Evolutionary conservation across 2,329 filamentous ascomycete species (phyloP).

Genomic region (Cercospora janseana): DNA sequence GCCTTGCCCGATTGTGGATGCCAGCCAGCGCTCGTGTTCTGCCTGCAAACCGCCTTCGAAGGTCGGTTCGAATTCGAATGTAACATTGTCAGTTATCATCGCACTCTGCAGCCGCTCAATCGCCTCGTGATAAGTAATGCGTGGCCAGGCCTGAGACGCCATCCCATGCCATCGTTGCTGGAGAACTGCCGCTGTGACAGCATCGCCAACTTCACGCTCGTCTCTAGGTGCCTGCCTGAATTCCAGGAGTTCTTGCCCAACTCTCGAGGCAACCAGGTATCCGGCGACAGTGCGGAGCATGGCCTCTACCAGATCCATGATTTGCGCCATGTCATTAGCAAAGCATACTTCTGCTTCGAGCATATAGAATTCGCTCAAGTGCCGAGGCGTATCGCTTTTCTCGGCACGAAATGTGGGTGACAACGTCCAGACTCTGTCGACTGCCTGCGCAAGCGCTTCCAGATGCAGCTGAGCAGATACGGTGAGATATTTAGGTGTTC

Average conservation of each 20-base stretch:
- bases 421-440: conserved; percentile 89
- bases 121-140: conserved; percentile 78
- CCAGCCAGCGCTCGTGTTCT: conserved; percentile 89
- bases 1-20: conserved; percentile 61
- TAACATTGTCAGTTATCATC: conserved; percentile 40
- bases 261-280: conserved; percentile 49
- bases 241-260: conserved; percentile 54
- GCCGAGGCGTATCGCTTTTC: conserved; percentile 85
- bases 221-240: conserved; percentile 38
- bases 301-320: conserved; percentile 79
- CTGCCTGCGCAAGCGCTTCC: conserved; percentile 82
- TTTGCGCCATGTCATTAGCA: conserved; percentile 62
- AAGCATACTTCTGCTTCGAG: conserved; percentile 89
- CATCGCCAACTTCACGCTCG: conserved; percentile 30
- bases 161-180: conserved; percentile 71
- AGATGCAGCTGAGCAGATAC: conserved; percentile 94
- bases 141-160: conserved; percentile 70
- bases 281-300: conserved; percentile 64
- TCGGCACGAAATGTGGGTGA: conserved; percentile 94
- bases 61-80: conserved; percentile 66
- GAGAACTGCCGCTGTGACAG: conserved; percentile 54
- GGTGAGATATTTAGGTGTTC: conserved; percentile 85
- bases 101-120: conserved; percentile 63
- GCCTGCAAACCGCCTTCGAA: conserved; percentile 78
- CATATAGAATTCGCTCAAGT: conserved; percentile 99